These are phyloP conservation scores for Dichotomocladium elegans DNA, from an alignment of 371 early-diverging fungal genomes.

Conservation along the genomic window DNA sequence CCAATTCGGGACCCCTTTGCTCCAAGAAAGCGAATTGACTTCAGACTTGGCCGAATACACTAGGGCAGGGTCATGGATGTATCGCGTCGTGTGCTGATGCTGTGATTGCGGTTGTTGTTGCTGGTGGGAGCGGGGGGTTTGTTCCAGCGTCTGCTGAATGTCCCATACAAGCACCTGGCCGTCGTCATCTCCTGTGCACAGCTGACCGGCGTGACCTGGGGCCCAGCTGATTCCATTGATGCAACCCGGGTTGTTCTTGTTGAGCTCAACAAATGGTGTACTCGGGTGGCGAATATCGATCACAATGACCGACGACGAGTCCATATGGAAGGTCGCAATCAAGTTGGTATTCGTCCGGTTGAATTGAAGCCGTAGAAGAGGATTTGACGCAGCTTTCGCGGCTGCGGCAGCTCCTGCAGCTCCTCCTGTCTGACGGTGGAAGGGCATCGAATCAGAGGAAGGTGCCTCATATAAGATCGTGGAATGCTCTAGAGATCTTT, in stretches of 20 bases:
- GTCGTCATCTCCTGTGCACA: constrained; percentile 79
- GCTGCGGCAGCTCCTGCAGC: constrained; percentile 3
- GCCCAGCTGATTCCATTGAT: constrained; percentile 84
- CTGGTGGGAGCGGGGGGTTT: constrained; percentile 18
- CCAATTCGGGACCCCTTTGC: constrained; percentile 67
- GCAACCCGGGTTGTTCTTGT: constrained; percentile 67
- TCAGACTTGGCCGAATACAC: constrained; percentile 67
- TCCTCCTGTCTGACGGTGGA: background rate
- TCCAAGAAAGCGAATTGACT: constrained; percentile 75
- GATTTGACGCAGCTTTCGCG: constrained; percentile 7
- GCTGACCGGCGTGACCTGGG: constrained; percentile 64
- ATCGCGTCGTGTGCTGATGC: constrained; percentile 17
- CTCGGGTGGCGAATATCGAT: constrained; percentile 92
- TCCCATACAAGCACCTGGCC: constrained; percentile 81
- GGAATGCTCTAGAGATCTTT: constrained; percentile 85
- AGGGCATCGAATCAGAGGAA: constrained; percentile 15
- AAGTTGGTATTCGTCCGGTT: constrained; percentile 86
- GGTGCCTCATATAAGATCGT: constrained; percentile 92
- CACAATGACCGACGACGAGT: constrained; percentile 73
- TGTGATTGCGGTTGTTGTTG: constrained; percentile 25
- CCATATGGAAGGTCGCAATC: constrained; percentile 87
- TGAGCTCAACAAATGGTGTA: constrained; percentile 77
- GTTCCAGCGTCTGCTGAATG: constrained; percentile 31
- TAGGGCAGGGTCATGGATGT: constrained; percentile 63
- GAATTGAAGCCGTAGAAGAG: constrained; percentile 45